Evolutionary conservation across 23 red algal species (phyloP), one percentile per base, ranked within the genome.

Genomic region (Chondrus crispus): DNA sequence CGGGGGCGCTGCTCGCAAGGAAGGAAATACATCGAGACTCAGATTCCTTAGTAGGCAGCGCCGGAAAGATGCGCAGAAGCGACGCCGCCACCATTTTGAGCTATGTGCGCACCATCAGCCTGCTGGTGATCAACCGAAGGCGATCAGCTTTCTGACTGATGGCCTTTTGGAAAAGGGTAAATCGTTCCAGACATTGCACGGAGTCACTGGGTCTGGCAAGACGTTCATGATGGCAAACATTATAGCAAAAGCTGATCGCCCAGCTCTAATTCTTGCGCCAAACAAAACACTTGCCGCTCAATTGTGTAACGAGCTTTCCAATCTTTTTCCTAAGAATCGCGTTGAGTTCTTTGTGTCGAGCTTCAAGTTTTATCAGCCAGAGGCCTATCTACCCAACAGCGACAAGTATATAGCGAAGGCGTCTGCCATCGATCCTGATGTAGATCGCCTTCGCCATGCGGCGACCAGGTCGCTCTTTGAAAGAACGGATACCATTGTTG

Each of bases 211-310:
- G 29, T 91, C 95, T n/a, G 95, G 95, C 10, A 98, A 98, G 53
- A 98, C 90, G 4, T 98, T 85, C 68, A 89, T 98, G 53, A 94
- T 98, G 90, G 95, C 95, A 38, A 94, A 88, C 57, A 55, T 95
- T 12, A 98, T 98, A 41, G 85, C 90, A 16, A 75, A 50, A 14
- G 68, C 58, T n/a, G 32, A 91, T 35, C 46, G 58, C 46, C 95
- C 95, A 49, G 94, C 95, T 42, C 88, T 98, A 0, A 68, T 98
- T 47, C 62, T 98, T 63, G 91, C 95, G 26, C 95, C 75, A 44
- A 98, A 98, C 85, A 98, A 98, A 68, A 98, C 95, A 42, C 83
- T 98, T 0, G 95, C 95, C 19, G 90, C 95, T 2, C 95, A 98
- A 45, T 58, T 98, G 73, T 94, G 69, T 47, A 89, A 76, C 43